Evolutionary conservation across 208 protist genomes (phyloP), one percentile per base, ranked within the genome.

Genomic region (Acanthamoeba sp.): DNA sequence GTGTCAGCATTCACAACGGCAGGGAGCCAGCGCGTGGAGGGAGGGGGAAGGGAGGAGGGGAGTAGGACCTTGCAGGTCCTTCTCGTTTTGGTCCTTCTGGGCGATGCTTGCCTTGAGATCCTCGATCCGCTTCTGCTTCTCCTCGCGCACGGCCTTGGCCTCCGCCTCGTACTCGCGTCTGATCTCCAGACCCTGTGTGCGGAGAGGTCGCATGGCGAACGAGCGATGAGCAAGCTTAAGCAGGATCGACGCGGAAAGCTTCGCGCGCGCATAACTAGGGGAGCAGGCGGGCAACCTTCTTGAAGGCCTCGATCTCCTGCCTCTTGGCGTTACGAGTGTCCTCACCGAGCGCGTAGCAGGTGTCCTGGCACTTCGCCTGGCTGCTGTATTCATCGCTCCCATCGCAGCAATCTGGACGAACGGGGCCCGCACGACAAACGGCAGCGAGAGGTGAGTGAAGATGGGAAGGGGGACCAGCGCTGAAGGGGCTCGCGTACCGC

Each of bases 381-480:
- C 93, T 94, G 34, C 34, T 80, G 29, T 94, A 80, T 95, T 99
- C 98, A 95, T 99, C 98, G 42, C 97, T 98, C 57, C 98, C 98
- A 90, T 99, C 98, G 96, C 98, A 99, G 95, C 98, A 99, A 95
- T 99, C 98, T 96, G 82, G 42, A 50, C 45, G 45, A n/a, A 50
- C 45, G 45, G 12, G 45, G 18, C 52, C 20, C 0, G 40, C 42
- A 20, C 24, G n/a, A 95, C 18, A 57, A 10, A n/a, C 18, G 22
- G 4, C 16, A 20, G 9, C 9, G 9, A 50, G 6, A 59, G 22
- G 20, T 4, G 52, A 59, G 52, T 12, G 18, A 12, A 59, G 52
- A 27, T 27, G 52, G 14, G 12, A 59, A 52, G 12, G 55, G 95
- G 97, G 71, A 69, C 4, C 29, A 50, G 34, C 32, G 45, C 18